A percentile compares a stretch with the other conserved stretches of the same genome.
phyloP scores from a whole-genome alignment of 2,329 filamentous ascomycete species.

The Fusarium sp. region DNA sequence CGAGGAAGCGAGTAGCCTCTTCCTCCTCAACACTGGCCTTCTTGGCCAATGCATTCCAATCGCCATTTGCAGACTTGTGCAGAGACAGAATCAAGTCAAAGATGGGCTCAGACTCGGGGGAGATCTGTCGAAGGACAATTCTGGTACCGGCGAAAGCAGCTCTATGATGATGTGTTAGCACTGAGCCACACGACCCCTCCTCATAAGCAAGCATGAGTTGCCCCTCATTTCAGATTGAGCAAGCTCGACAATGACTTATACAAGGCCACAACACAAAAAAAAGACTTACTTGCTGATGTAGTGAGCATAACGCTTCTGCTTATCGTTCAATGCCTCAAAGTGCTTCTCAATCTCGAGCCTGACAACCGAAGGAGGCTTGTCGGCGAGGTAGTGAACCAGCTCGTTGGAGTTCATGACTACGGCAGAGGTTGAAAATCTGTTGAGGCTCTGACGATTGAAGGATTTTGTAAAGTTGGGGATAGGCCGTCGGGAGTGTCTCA shows the following conservation, averaged over 20 bases:
- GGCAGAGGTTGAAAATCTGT: slow-evolving; percentile 50
- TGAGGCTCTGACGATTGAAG: slow-evolving; percentile 39
- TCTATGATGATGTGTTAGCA: slow-evolving; percentile 55
- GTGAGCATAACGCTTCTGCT: slow-evolving; percentile 91
- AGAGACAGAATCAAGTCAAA: slow-evolving; percentile 84
- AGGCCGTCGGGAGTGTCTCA: slow-evolving; percentile 43
- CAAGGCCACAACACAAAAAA: background rate
- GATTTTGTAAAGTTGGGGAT: slow-evolving; percentile 42
- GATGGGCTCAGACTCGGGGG: slow-evolving; percentile 82
- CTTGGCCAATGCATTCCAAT: slow-evolving; percentile 75
- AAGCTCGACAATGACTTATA: slow-evolving; percentile 2
- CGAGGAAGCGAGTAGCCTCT: slow-evolving; percentile 75
- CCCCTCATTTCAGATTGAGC: slow-evolving; percentile 12
- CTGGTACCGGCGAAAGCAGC: slow-evolving; percentile 82
- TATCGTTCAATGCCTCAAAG: slow-evolving; percentile 80
- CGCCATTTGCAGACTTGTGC: slow-evolving; percentile 72
- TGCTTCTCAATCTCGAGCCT: slow-evolving; percentile 91
- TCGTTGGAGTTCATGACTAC: slow-evolving; percentile 68
- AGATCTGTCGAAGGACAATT: slow-evolving; percentile 83
- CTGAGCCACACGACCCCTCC: slow-evolving; percentile 21
- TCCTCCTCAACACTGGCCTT: slow-evolving; percentile 73
- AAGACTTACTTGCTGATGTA: slow-evolving; percentile 80
- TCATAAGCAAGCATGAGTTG: slow-evolving; percentile 17
- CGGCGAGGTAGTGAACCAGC: slow-evolving; percentile 84
- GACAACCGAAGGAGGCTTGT: slow-evolving; percentile 89